Evolutionary conservation across 495 filamentous ascomycete species (phyloP), one percentile per base, ranked within the genome.

Genomic region (Lasiosphaeria ovina): DNA sequence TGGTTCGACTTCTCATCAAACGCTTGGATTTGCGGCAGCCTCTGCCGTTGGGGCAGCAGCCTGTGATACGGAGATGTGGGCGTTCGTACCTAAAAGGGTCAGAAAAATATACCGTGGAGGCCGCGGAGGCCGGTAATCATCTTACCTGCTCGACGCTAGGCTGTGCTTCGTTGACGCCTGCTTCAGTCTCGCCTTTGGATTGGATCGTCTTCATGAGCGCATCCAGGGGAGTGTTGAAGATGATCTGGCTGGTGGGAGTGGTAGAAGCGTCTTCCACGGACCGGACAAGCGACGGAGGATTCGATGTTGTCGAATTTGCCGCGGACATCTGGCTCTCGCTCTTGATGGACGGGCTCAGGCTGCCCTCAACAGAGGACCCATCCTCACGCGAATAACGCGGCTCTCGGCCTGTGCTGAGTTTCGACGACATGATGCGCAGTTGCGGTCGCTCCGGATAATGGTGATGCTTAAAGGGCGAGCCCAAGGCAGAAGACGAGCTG

Each of bases 121-220:
- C 44, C 44, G 11, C 4, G 4, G 5, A 47, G 12, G 12, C 12
- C 12, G 1, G 16, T 47, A 5, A 5, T 5, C 5, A 47, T 5
- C 62, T 16, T 57, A 66, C 59, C 61, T 62, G 44, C 11, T 58
- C 56, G 10, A 42, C 11, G 32, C 61, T 58, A 6, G 36, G 53
- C 10, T 66, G 58, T 33, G 14, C 33, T 44, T 62, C 44, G 16
- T 36, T 49, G 5, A 31, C 17, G 12, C 16, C 10, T 12, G 34
- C 53, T 10, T 70, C 62, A 12, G 76, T 70, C 54, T 83, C 74
- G 40, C 74, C 64, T 62, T 90, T 91, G 33, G 88, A 78, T 70
- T 98, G 92, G 48, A 98, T 96, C 6, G 89, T 83, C 72, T 90
- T 93, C 91, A 97, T 94, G 44, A 98, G 73, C n/a, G 85, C 85